Evolutionary conservation across 805 yeast genomes (phyloP), one percentile per base, ranked within the genome.

Genomic region (Ogataea saltuana): DNA sequence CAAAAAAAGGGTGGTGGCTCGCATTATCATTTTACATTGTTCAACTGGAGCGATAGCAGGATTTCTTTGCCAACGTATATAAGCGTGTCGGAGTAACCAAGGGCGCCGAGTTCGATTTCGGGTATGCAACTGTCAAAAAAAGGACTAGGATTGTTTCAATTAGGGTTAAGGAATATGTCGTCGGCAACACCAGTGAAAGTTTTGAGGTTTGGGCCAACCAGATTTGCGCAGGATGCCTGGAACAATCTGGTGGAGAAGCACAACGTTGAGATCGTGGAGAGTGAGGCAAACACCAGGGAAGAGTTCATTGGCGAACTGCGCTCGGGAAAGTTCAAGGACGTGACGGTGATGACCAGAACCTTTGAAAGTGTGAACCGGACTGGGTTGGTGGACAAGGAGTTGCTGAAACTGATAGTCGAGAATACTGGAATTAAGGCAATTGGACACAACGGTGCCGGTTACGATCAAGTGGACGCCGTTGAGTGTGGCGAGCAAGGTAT

Each of bases 211-310:
- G 91, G 89, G 6, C 70, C 74, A 11, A 71, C 80, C 33, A 60
- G 64, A 39, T 82, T 69, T 58, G 90, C 88, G 33, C 76, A 74
- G 28, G 68, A 74, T 23, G 85, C 82, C 32, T 87, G 93, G 91
- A 53, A 60, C 9, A 55, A 72, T 32, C 56, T 73, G 5, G 44
- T 17, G 2, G 21, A 30, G 13, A 50, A 51, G 15, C 41, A 55
- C 41, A 63, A 67, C 16, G 76, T 72, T 4, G 72, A 78, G 34
- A 70, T 82, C n/a, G 56, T 81, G 16, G 61, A 71, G 25, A 49
- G 71, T 11, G 65, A 60, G n/a, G 69, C 74, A 3, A 57, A 65
- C 3, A 64, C 63, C 19, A 62, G 77, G 32, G 61, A 52, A 13
- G 72, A 74, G 54, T 71, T 75, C 53, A 45, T 73, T 19, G 29